Conservation (phyloP, 257 asterid genomes). For the Solanum pennellii region DNA sequence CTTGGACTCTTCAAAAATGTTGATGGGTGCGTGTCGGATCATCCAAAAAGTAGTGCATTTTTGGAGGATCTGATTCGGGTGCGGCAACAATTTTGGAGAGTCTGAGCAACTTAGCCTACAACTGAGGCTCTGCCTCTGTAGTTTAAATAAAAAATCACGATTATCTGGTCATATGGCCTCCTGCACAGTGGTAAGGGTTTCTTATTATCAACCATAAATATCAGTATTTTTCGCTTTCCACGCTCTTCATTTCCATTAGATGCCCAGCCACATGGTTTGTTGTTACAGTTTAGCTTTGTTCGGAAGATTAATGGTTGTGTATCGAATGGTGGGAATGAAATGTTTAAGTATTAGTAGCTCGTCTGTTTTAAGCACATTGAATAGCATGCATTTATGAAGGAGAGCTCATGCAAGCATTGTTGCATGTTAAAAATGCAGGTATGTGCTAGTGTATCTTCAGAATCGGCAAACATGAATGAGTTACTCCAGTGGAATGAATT, state of each 20-base stretch:
- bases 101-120: neutral
- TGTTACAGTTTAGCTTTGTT: neutral
- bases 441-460: slow-evolving; percentile 49
- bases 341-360: neutral
- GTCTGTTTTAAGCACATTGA: neutral
- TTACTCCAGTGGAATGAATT: slow-evolving; percentile 46
- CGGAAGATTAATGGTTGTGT: neutral
- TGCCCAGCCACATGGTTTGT: neutral
- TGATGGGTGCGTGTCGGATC: neutral
- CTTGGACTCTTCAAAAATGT: neutral
- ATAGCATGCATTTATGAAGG: neutral
- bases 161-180: neutral
- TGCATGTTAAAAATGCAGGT: slow-evolving; percentile 17
- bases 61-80: neutral
- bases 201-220: neutral
- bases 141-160: neutral
- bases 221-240: neutral
- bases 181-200: neutral
- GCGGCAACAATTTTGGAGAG: neutral
- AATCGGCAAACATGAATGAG: slow-evolving; percentile 43
- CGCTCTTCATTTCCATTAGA: neutral
- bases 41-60: neutral
- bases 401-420: neutral
- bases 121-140: neutral
- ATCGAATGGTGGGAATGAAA: neutral